Base-by-base conservation (phyloP, 352 stramenopile species). In the Phytophthora cactorum region DNA sequence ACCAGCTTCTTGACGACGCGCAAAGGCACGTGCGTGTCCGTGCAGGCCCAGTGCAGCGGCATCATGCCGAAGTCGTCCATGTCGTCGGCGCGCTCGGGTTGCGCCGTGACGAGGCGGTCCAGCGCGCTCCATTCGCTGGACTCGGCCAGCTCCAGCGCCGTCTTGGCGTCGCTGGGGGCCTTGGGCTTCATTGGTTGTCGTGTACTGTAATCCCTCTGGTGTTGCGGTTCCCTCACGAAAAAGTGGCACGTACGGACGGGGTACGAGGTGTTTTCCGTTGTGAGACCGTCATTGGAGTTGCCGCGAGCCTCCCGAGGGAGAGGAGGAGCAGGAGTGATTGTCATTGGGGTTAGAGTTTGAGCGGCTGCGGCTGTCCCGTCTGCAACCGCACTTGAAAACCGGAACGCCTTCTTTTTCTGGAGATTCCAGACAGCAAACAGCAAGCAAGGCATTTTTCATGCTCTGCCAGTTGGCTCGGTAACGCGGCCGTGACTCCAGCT, bases 41-140 rank as follows among this genome's bases (percentile, higher is more conserved):
- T 94, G 72, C 88, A 95, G 43, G 84, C 79, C 88, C 88, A 95
- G 72, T 95, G 88, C 53, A 95, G 74, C 53, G 86, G 82, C 72
- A 90, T 87, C 88, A 95, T 95, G 63, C 86, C 88, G 59, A 92
- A 94, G 75, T 95, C 88, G 72, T 95, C 87, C 62, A 83, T 79
- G 58, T 93, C 84, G 47, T 92, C 77, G 25, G 87, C 87, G 71
- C 73, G 75, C 65, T 81, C 72, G 5, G 82, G 69, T 27, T 85
- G 52, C 10, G 70, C 70, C 8, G 74, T 70, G 57, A 95, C 63
- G 51, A 91, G 78, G 22, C 78, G 79, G 55, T 89, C 76, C 41
- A 95, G 75, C 59, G 84, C 76, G 38, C 71, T 74, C 87, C 87
- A 95, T 32, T 86, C 78, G 50, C 77, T 86, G 36, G 74, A 80